phyloP scores from a whole-genome alignment of 2,329 filamentous ascomycete genomes.

The Dryadomyces sulphureus region DNA sequence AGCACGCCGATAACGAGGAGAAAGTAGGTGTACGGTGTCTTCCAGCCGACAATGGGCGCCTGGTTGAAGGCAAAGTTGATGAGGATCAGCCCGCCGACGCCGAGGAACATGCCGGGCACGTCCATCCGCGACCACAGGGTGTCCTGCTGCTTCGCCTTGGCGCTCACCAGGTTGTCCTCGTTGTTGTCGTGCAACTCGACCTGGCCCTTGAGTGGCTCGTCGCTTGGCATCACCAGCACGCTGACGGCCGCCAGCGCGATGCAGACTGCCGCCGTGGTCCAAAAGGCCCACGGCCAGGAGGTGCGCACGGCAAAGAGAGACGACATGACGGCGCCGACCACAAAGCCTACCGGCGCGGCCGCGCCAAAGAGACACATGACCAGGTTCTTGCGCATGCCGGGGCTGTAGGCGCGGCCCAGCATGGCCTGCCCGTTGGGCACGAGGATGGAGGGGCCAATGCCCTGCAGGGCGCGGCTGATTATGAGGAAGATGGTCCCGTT shows the following conservation, averaged over 20 bases:
- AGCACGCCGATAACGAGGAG: conserved; percentile 35
- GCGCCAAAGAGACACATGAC: conserved; percentile 38
- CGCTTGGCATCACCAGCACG: conserved; percentile 12
- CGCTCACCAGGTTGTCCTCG: background rate
- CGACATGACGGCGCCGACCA: conserved; percentile 25
- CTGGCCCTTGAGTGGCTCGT: background rate
- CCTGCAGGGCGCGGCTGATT: conserved; percentile 14
- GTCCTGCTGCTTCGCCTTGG: conserved; percentile 3
- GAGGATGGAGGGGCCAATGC: conserved; percentile 44
- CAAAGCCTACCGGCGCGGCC: conserved; percentile 29
- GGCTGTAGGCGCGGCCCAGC: conserved; percentile 41
- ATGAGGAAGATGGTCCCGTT: conserved; percentile 14
- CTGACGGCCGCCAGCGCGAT: conserved; percentile 12
- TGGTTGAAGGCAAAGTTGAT: conserved; percentile 47
- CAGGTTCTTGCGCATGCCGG: conserved; percentile 43
- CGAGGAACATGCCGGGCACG: conserved; percentile 16
- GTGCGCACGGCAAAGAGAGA: conserved; percentile 22
- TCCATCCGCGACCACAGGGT: conserved; percentile 15
- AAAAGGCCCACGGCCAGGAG: conserved; percentile 36
- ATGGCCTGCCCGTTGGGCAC: conserved; percentile 52
- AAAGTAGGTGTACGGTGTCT: conserved; percentile 32
- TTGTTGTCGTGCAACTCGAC: background rate
- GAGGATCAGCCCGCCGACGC: conserved; percentile 34
- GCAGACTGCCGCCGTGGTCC: conserved; percentile 16
- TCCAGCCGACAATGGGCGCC: conserved; percentile 37